Base-by-base conservation (phyloP, 2,329 filamentous ascomycete species). In the Lecanicillium sp. region DNA sequence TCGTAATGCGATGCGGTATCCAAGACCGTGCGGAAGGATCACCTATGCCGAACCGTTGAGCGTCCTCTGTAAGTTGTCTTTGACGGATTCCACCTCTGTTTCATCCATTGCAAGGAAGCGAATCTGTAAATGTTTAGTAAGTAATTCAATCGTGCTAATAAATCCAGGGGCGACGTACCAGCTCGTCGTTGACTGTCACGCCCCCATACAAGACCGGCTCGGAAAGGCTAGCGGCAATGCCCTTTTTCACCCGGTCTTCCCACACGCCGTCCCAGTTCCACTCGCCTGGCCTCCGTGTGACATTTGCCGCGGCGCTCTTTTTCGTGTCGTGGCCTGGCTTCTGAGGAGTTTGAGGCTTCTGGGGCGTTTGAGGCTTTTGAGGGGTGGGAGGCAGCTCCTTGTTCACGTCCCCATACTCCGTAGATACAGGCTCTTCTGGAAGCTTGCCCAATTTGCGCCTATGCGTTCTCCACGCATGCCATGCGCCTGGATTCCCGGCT, bases 251-350 rank as follows among this genome's bases (percentile, higher is more conserved):
- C 39, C 90, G 75, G 47, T 89, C 83, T 56, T 94, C 86, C 90
- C 90, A 98, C 0, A 97, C 90, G 0, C 90, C 89, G 53, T 95
- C 87, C 90, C 90, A 97, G 55, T 94, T 94, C 90, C 90, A 97
- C 51, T 94, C 84, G 6, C 84, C 85, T 0, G 87, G 87, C 36
- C 74, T 69, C 44, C 80, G 64, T 27, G 61, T 27, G 5, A 22
- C 35, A 11, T 36, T 29, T 4, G 41, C 38, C 9, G 33, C 14
- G 11, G 22, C 29, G 3, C 36, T 29, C 13, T 27, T 38, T 31
- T 37, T 37, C 4, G 38, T 10, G 11, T 34, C 28, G 4, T 33
- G 29, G 11, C 29, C 17, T 5, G 34, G 19, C 17, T 18, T 44
- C 49, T 2, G 46, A 17, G 6, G 41, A 34, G 12, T 46, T 40